A percentile compares a stretch with the other conserved stretches of the same genome.
Conservation (phyloP, 2,329 filamentous ascomycete genomes). For the Clarireedia sp. region DNA sequence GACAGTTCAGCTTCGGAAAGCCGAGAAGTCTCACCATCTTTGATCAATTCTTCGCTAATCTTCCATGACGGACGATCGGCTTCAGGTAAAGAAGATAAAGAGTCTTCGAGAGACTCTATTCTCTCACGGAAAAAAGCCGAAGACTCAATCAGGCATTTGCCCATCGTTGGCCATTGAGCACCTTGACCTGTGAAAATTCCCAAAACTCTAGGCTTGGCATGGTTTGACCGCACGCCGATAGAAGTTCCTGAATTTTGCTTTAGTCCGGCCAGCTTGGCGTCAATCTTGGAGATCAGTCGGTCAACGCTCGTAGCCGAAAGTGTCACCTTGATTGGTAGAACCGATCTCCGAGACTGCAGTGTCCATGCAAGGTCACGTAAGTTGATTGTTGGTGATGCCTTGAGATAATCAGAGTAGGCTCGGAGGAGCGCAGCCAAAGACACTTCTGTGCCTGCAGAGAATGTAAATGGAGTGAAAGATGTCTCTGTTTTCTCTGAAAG, state of each 20-base stretch:
- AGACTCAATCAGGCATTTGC: slow-evolving; percentile 9
- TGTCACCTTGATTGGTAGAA: background rate
- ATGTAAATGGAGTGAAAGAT: slow-evolving; percentile 3
- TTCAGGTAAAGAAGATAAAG: slow-evolving; percentile 4
- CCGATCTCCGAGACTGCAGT: background rate
- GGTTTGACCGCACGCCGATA: background rate
- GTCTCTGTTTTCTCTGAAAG: background rate
- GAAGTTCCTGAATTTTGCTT: background rate
- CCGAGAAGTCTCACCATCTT: slow-evolving; percentile 19
- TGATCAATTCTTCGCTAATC: slow-evolving; percentile 31
- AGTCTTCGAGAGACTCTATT: slow-evolving; percentile 2
- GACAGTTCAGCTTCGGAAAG: slow-evolving; percentile 26
- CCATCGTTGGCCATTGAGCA: slow-evolving; percentile 15
- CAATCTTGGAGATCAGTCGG: background rate
- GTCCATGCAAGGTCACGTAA: slow-evolving; percentile 11
- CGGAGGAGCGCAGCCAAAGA: slow-evolving; percentile 4
- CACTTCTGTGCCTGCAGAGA: slow-evolving; percentile 11
- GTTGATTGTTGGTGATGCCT: background rate
- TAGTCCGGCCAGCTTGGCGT: background rate
- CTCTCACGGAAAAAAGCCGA: slow-evolving; percentile 19
- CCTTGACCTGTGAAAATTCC: slow-evolving; percentile 16
- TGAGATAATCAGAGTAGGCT: slow-evolving; percentile 3
- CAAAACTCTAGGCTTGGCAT: background rate
- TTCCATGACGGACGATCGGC: slow-evolving; percentile 10
- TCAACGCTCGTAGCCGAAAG: background rate